Conservation (phyloP, 345 rosid species). For the Brassica carinata region DNA sequence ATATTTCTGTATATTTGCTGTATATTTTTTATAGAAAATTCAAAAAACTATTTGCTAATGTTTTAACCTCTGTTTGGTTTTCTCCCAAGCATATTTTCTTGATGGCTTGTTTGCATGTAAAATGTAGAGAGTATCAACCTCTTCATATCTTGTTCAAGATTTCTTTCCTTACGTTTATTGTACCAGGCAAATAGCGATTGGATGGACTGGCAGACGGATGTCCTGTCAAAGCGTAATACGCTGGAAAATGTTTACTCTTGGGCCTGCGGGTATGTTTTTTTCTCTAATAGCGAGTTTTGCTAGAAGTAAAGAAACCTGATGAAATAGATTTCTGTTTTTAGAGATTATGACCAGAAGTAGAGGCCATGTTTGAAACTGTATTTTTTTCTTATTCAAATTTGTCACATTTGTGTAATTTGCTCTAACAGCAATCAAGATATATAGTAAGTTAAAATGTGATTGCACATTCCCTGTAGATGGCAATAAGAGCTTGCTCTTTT, state of each 20-base stretch:
- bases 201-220: conserved; percentile 73
- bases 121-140: background rate
- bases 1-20: background rate
- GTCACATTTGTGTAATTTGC: conserved; percentile 21
- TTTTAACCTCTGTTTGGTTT: background rate
- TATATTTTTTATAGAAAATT: background rate
- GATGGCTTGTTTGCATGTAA: background rate
- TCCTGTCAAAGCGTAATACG: conserved; percentile 71
- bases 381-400: background rate
- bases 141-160: conserved; percentile 6
- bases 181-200: conserved; percentile 68
- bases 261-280: conserved; percentile 77
- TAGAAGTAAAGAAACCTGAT: background rate
- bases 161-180: conserved; percentile 17
- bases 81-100: conserved; percentile 12
- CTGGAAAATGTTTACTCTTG: conserved; percentile 83
- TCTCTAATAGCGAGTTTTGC: background rate
- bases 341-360: conserved; percentile 2
- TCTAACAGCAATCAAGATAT: conserved; percentile 14
- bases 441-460: conserved; percentile 8
- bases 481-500: background rate
- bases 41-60: background rate
- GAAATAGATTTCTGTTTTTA: background rate
- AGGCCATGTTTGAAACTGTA: background rate
- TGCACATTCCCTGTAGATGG: conserved; percentile 12